Evolutionary conservation across 108 stramenopile genomes (phyloP).

Genomic region (Schizochytrium sp.): DNA sequence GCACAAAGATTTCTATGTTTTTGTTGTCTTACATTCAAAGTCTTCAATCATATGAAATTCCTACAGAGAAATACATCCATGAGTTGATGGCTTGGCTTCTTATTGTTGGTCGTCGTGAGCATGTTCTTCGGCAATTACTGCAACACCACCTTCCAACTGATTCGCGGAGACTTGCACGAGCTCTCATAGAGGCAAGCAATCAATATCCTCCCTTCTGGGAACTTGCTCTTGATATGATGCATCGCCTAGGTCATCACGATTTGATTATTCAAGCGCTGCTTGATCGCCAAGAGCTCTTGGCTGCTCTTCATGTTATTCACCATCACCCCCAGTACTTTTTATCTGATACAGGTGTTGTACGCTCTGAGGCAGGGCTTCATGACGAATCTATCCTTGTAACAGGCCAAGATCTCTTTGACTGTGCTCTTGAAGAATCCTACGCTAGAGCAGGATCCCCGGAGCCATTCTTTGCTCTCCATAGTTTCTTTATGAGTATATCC

Average conservation of each 20-base stretch:
- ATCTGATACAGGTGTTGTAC: background rate
- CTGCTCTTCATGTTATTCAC: constrained; percentile 30
- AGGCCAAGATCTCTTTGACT: background rate
- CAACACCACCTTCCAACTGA: constrained; percentile 40
- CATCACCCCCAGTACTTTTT: constrained; percentile 40
- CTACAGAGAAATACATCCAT: constrained; percentile 56
- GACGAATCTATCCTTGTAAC: background rate
- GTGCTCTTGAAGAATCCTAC: background rate
- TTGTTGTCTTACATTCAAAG: constrained; percentile 16
- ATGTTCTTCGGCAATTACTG: constrained; percentile 26
- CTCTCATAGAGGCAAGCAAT: constrained; percentile 15
- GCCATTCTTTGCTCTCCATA: background rate
- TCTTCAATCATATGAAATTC: constrained; percentile 21
- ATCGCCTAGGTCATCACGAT: constrained; percentile 42
- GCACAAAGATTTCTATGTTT: background rate
- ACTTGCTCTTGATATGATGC: constrained; percentile 46
- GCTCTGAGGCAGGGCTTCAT: background rate
- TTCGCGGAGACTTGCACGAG: constrained; percentile 13
- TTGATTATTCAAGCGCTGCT: background rate
- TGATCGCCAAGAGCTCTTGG: constrained; percentile 5
- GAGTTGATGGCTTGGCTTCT: constrained; percentile 34
- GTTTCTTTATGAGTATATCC: constrained; percentile 16
- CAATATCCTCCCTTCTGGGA: background rate
- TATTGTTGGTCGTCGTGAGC: background rate
- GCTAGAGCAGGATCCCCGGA: background rate